phyloP scores from a whole-genome alignment of 2,329 filamentous ascomycete species.

The Colletotrichum abscissum region DNA sequence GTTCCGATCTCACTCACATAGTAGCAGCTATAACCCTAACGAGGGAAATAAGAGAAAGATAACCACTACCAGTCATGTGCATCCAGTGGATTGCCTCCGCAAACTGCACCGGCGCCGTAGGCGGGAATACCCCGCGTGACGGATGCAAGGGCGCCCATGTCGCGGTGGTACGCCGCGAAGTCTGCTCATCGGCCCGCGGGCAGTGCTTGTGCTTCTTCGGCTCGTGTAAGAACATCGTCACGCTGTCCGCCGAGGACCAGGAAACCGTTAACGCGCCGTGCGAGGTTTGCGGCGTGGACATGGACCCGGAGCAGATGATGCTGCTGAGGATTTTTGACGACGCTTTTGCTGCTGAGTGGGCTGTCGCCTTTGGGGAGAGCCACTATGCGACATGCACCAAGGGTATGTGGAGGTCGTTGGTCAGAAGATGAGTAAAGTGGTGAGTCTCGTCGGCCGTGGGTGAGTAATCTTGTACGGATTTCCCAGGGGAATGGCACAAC shows the following conservation, averaged over 20 bases:
- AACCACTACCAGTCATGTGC: conserved; percentile 4
- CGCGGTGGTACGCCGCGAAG: conserved; percentile 13
- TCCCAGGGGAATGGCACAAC: not conserved
- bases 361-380: conserved; percentile 1
- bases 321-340: conserved; percentile 13
- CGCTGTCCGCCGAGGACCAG: not conserved
- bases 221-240: conserved; percentile 15
- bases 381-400: conserved; percentile 15
- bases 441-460: not conserved
- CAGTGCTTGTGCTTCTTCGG: conserved; percentile 30
- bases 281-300: conserved; percentile 11
- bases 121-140: not conserved
- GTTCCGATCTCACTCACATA: not conserved
- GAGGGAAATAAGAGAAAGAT: not conserved
- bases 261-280: conserved; percentile 13
- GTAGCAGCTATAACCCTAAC: not conserved
- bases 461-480: not conserved
- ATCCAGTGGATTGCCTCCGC: conserved; percentile 32
- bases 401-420: conserved; percentile 12
- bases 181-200: not conserved
- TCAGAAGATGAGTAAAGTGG: not conserved
- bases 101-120: not conserved
- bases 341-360: conserved; percentile 13
- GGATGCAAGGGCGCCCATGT: conserved; percentile 21
- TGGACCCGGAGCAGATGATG: conserved; percentile 20